Evolutionary conservation across 805 yeast species (phyloP), one percentile per base, ranked within the genome.

Genomic region (Tetrapisispora arboricola): DNA sequence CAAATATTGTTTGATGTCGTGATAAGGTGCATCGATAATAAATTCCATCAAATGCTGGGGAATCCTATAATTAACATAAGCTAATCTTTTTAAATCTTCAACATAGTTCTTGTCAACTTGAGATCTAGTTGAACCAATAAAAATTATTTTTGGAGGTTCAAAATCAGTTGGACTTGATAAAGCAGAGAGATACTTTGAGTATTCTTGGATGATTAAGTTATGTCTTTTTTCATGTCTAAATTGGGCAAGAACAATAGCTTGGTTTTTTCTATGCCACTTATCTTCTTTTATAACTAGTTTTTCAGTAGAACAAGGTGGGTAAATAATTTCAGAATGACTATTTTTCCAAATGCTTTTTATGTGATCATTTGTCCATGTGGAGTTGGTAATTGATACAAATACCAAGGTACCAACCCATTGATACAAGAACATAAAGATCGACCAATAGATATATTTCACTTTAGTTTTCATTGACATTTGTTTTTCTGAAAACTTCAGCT

Each of bases 201-300:
- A 94, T 48, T 87, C 79, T 9, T 60, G 46, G 34, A 92, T 61
- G 3, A 87, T 72, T 39, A 92, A 64, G 20, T 64, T 70, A 57
- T 92, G 97, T 46, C 98, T 75, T 61, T 92, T 92, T 58, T 92
- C 99, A 1, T 95, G 92, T 44, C 99, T 75, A 63, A 84, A 92
- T 61, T 92, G 99, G 0, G 96, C 97, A 36, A 92, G 64, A 42
- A 61, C 63, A 1, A 68, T 51, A 20, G 58, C 53, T 50, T 59
- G 50, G 47, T 54, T 53, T 50, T 65, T 45, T 56, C 78, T 55
- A 57, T 60, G 25, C 44, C 54, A 50, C 38, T 43, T 32, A 43
- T 51, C 43, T 43, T 51, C 40, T 49, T 53, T 44, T 20, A 49
- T 48, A 16, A 64, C 57, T 38, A 73, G 58, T 26, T 67, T 68